phyloP scores from a whole-genome alignment of 176 grass and related monocot species.

The Oryza brachyantha region DNA sequence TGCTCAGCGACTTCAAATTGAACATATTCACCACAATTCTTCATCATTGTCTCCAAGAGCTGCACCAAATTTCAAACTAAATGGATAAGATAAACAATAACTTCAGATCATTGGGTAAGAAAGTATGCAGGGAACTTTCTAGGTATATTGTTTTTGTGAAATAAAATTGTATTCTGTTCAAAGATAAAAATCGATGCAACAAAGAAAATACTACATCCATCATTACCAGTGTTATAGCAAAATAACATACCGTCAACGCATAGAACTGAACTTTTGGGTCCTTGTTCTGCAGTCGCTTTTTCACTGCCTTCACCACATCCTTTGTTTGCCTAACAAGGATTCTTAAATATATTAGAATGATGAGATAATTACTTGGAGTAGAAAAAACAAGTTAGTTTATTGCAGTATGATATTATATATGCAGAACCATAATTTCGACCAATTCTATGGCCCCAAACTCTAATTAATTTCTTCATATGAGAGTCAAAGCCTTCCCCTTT shows the following conservation, averaged over 20 bases:
- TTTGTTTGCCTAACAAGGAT: slow-evolving; percentile 78
- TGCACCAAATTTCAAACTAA: slow-evolving; percentile 34
- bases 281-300: slow-evolving; percentile 81
- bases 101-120: background rate
- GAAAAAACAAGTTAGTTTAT: background rate
- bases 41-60: slow-evolving; percentile 96
- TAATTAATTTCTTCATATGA: background rate
- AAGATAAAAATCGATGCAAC: background rate
- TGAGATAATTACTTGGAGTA: background rate
- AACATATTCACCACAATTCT: slow-evolving; percentile 79
- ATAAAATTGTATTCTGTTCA: background rate
- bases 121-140: background rate
- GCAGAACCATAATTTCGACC: background rate
- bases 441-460: background rate
- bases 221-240: background rate
- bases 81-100: slow-evolving; percentile 17
- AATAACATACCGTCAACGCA: slow-evolving; percentile 70
- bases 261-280: slow-evolving; percentile 87
- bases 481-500: background rate
- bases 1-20: slow-evolving; percentile 74
- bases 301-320: slow-evolving; percentile 73
- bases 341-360: background rate
- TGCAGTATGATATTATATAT: background rate
- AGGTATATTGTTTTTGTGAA: background rate
- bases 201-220: background rate